Evolutionary conservation across 345 rosid genomes (phyloP).

Genomic region (Limnanthes douglasii): DNA sequence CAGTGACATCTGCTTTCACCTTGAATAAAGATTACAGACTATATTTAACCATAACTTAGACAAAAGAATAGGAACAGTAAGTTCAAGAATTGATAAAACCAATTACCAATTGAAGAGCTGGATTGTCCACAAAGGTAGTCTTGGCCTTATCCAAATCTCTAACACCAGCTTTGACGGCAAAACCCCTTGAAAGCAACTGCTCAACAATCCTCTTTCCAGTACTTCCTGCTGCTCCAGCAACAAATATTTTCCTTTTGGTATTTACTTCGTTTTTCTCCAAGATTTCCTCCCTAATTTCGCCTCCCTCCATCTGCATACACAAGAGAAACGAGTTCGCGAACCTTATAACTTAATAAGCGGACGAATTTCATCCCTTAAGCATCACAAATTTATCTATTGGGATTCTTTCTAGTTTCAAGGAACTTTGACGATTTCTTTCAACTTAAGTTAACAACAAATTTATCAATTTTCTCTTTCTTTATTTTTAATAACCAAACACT

Average conservation of each 20-base stretch:
- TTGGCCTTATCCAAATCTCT: constrained; percentile 65
- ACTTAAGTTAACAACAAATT: too few relatives aligned
- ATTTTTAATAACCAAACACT: neutral
- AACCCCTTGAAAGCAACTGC: constrained; percentile 73
- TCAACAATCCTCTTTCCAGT: constrained; percentile 76
- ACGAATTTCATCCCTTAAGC: too few relatives aligned
- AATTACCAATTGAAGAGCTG: constrained; percentile 64
- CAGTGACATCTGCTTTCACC: constrained; percentile 88
- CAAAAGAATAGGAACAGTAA: too few relatives aligned
- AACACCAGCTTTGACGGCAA: constrained; percentile 75
- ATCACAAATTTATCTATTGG: neutral
- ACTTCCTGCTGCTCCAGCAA: constrained; percentile 85
- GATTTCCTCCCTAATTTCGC: constrained; percentile 27
- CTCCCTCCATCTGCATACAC: constrained; percentile 37
- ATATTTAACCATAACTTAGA: neutral
- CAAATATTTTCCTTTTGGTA: constrained; percentile 41
- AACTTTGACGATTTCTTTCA: too few relatives aligned
- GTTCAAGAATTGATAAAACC: constrained; percentile 2
- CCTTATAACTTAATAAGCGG: too few relatives aligned
- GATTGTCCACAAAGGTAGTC: constrained; percentile 33
- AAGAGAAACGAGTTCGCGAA: neutral
- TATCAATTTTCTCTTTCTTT: neutral
- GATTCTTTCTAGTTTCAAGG: neutral
- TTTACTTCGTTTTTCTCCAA: constrained; percentile 7
- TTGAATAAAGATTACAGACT: constrained; percentile 10